Evolutionary conservation across 805 yeast genomes (phyloP).

Genomic region (Nakazawaea populi): DNA sequence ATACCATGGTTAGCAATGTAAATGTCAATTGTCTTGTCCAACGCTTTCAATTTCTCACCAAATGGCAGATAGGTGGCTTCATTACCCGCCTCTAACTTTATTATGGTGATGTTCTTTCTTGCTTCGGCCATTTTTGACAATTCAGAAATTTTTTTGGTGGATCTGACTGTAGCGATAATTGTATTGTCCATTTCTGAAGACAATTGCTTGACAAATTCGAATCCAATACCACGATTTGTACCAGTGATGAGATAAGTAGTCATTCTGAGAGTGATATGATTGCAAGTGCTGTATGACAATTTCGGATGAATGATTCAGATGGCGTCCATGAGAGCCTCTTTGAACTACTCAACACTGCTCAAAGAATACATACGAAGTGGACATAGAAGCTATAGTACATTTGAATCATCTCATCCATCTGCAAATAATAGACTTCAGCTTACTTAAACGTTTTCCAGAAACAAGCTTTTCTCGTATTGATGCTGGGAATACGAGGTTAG

Average conservation of each 20-base stretch:
- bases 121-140: constrained; percentile 4
- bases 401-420: too few species aligned
- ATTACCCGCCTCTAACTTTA: constrained; percentile 12
- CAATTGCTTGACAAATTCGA: constrained; percentile 13
- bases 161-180: constrained; percentile 9
- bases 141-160: constrained; percentile 10
- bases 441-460: too few species aligned
- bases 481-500: too few species aligned
- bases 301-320: too few species aligned
- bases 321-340: too few species aligned
- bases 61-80: constrained; percentile 17
- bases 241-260: constrained; percentile 18
- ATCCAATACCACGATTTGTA: constrained; percentile 22
- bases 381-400: too few species aligned
- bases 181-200: constrained; percentile 11
- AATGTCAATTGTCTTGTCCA: constrained; percentile 18
- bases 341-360: too few species aligned
- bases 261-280: neutral
- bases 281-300: too few species aligned
- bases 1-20: constrained; percentile 22
- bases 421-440: too few species aligned
- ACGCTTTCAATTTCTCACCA: constrained; percentile 7
- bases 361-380: too few species aligned
- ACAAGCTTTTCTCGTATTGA: too few species aligned
- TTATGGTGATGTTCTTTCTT: neutral